Percentiles rank a stretch among this genome's conserved stretches.
phyloP scores from a whole-genome alignment of 73 alveolate genomes.

The Paraurostyla sp. region DNA sequence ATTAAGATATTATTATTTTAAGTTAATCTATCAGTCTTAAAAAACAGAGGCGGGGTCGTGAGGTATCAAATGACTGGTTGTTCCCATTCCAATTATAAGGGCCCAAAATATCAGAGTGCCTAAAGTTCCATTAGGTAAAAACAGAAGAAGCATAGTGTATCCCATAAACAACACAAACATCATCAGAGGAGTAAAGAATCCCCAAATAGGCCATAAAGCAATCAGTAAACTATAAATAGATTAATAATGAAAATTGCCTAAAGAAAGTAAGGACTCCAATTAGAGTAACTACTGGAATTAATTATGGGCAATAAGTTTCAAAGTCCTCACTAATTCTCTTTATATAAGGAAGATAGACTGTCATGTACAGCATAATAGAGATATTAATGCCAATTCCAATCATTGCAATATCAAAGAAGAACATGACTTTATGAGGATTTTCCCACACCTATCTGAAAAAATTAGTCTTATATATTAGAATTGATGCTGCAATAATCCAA shows the following conservation, averaged over 20 bases:
- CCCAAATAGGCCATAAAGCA: constrained; percentile 69
- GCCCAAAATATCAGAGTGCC: constrained; percentile 50
- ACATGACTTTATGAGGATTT: constrained; percentile 31
- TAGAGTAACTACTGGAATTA: constrained; percentile 46
- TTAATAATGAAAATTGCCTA: background rate
- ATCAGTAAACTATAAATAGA: background rate
- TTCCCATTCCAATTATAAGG: constrained; percentile 26
- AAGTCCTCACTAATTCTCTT: constrained; percentile 21
- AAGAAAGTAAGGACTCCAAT: constrained; percentile 19
- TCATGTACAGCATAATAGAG: constrained; percentile 38
- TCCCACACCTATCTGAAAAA: constrained; percentile 64
- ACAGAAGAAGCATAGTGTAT: constrained; percentile 11
- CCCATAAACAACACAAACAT: constrained; percentile 56
- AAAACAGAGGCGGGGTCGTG: background rate
- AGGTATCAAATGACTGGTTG: constrained; percentile 48
- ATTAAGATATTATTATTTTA: background rate
- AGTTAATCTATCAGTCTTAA: background rate
- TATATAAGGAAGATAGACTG: constrained; percentile 43
- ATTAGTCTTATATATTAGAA: constrained; percentile 56
- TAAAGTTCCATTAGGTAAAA: constrained; percentile 39
- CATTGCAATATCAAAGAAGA: constrained; percentile 45
- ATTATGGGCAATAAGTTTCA: constrained; percentile 55
- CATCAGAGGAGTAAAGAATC: constrained; percentile 5
- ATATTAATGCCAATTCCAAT: constrained; percentile 46
- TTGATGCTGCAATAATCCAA: constrained; percentile 33